Conservation (phyloP, 495 filamentous ascomycete species). For the Penicillium salamii region DNA sequence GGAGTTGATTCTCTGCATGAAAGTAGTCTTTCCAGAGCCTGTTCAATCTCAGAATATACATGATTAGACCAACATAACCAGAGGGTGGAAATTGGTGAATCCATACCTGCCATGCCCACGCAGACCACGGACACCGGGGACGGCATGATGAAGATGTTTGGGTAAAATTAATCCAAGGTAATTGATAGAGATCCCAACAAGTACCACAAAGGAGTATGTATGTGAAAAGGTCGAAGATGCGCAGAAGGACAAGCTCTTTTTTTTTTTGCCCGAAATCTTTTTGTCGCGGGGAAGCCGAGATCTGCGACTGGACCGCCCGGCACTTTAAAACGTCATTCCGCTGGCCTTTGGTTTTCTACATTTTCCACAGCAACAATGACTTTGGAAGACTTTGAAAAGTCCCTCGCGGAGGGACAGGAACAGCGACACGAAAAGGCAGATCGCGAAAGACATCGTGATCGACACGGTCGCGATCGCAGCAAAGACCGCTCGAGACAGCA, state of each 20-base stretch:
- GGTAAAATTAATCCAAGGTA: not conserved
- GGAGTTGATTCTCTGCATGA: conserved; percentile 96
- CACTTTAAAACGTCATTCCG: conserved; percentile 36
- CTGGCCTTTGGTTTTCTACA: conserved; percentile 15
- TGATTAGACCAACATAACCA: not conserved
- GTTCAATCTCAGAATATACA: not conserved
- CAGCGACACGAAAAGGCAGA: conserved; percentile 32
- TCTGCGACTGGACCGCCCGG: conserved; percentile 32
- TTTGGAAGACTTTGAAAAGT: conserved; percentile 55
- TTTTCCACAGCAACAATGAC: conserved; percentile 38
- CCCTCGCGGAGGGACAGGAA: conserved; percentile 42
- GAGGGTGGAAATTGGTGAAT: not conserved
- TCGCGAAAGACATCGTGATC: conserved; percentile 36
- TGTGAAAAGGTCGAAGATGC: not conserved
- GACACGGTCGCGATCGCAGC: conserved; percentile 38
- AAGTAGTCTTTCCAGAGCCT: conserved; percentile 97
- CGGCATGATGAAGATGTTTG: conserved; percentile 32
- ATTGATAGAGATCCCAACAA: not conserved
- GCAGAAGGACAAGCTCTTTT: conserved; percentile 19
- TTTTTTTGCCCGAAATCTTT: conserved; percentile 30
- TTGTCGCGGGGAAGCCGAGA: conserved; percentile 32
- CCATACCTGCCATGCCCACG: conserved; percentile 87
- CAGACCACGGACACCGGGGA: conserved; percentile 75
- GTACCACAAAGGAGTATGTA: not conserved
- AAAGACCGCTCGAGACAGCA: conserved; percentile 37